Conservation (phyloP, 2,329 filamentous ascomycete genomes). For the Dactylonectria macrodidyma region DNA sequence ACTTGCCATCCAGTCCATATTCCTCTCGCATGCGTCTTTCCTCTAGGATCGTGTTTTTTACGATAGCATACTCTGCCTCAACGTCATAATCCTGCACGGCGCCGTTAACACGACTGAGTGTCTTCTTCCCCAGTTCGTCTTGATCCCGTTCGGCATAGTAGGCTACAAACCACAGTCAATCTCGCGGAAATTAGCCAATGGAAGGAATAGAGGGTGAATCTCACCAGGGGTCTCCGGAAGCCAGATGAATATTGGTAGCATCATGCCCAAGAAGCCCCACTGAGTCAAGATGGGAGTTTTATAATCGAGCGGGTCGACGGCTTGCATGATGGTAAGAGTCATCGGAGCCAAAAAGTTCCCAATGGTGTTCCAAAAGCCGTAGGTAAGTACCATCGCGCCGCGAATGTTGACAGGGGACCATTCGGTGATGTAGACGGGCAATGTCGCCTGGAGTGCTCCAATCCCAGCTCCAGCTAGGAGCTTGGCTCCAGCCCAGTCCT, state of each 20-base stretch:
- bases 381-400: slow-evolving; percentile 29
- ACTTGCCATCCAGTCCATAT: not conserved
- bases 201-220: not conserved
- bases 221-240: slow-evolving; percentile 26
- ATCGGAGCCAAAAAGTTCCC: slow-evolving; percentile 28
- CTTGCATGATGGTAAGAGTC: not conserved
- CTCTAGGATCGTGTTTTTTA: slow-evolving; percentile 33
- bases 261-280: slow-evolving; percentile 31
- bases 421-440: slow-evolving; percentile 30
- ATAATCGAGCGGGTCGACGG: slow-evolving; percentile 13
- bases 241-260: slow-evolving; percentile 35
- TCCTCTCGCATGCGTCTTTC: slow-evolving; percentile 18
- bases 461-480: slow-evolving; percentile 24
- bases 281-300: slow-evolving; percentile 29
- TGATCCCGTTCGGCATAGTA: slow-evolving; percentile 29
- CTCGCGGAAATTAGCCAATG: not conserved
- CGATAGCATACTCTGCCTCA: slow-evolving; percentile 26
- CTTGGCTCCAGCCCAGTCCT: slow-evolving; percentile 26
- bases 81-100: slow-evolving; percentile 23
- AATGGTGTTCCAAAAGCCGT: slow-evolving; percentile 30
- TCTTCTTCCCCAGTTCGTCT: slow-evolving; percentile 23
- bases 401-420: slow-evolving; percentile 32
- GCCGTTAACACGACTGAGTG: slow-evolving; percentile 25
- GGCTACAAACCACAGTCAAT: not conserved
- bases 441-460: slow-evolving; percentile 25